Base-by-base conservation (phyloP, 306 rosid genomes). In the Lathyrus aphaca region DNA sequence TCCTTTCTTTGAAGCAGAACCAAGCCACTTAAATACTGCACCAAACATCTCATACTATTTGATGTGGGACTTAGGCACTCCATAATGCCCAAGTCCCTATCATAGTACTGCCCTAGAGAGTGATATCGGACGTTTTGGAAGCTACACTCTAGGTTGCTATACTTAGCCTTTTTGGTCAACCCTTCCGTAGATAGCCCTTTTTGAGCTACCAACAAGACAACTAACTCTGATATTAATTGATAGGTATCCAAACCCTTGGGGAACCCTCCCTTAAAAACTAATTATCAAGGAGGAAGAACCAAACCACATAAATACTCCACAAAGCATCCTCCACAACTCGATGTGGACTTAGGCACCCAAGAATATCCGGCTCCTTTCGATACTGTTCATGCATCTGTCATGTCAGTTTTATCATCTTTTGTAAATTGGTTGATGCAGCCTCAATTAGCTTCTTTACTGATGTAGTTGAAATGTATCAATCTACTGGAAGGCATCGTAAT, bases 401-500 rank as follows among this genome's bases (percentile, higher is more conserved):
- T 35, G 43, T 45, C 32, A 27, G 44, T 17, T 8, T 23, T 18
- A 32, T 27, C 57, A 74, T 43, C 58, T 27, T 53, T 13, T 74
- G 5, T 66, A 30, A 43, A 44, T 43, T 64, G 60, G 18, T 55
- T 29, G 55, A 43, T 11, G 56, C 29, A 57, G 44, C 60, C 60
- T 25, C 32, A 30, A 1, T 48, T n/a, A 30, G 48, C 57, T 15
- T 58, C 69, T 59, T 37, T 68, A 59, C 40, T 27, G 57, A 50
- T 48, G 69, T 4, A 58, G 19, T 57, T 49, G 61, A 68, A 38
- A 29, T 62, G 61, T 59, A 13, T 45, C 75, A 17, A 68, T 68
- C 74, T 58, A 59, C 71, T 21, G 30, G 68, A 67, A 75, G 44
- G 43, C 55, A 59, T 16, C 43, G 23, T 19, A n/a, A 42, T 35